phyloP scores from a whole-genome alignment of 2,329 filamentous ascomycete genomes.

The Pestalotiopsis sp. region DNA sequence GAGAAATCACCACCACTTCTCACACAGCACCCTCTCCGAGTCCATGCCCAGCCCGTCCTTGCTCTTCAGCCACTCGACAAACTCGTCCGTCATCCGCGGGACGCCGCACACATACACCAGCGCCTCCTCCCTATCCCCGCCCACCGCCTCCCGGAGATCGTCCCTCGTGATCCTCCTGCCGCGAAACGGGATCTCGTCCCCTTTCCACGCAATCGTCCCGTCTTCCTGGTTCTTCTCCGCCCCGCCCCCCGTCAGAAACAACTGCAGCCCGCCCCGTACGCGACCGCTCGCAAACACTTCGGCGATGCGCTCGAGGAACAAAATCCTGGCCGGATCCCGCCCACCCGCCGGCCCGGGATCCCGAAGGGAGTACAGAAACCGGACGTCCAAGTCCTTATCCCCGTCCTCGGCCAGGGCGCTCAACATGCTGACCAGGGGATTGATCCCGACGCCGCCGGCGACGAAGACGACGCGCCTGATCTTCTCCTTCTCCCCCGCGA shows the following conservation, averaged over 20 bases:
- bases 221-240: slow-evolving; percentile 16
- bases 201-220: slow-evolving; percentile 23
- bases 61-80: slow-evolving; percentile 52
- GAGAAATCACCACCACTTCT: slow-evolving; percentile 63
- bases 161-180: slow-evolving; percentile 43
- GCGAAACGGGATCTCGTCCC: slow-evolving; percentile 30
- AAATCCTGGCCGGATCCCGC: slow-evolving; percentile 35
- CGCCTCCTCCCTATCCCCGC: slow-evolving; percentile 37
- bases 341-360: slow-evolving; percentile 20
- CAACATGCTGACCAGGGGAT: slow-evolving; percentile 77
- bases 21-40: slow-evolving; percentile 52
- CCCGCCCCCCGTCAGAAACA: slow-evolving; percentile 48
- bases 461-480: slow-evolving; percentile 71
- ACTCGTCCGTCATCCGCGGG: slow-evolving; percentile 68
- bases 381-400: slow-evolving; percentile 42
- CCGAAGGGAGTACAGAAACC: slow-evolving; percentile 65
- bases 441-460: slow-evolving; percentile 82
- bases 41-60: slow-evolving; percentile 40
- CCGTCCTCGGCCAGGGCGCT: slow-evolving; percentile 54
- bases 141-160: slow-evolving; percentile 45
- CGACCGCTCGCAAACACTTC: slow-evolving; percentile 38
- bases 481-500: slow-evolving; percentile 32
- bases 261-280: slow-evolving; percentile 42
- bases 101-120: slow-evolving; percentile 71
- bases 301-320: slow-evolving; percentile 55